Evolutionary conservation across 2,329 filamentous ascomycete species (phyloP), one percentile per base, ranked within the genome.

Genomic region (Rachicladosporium sp.): DNA sequence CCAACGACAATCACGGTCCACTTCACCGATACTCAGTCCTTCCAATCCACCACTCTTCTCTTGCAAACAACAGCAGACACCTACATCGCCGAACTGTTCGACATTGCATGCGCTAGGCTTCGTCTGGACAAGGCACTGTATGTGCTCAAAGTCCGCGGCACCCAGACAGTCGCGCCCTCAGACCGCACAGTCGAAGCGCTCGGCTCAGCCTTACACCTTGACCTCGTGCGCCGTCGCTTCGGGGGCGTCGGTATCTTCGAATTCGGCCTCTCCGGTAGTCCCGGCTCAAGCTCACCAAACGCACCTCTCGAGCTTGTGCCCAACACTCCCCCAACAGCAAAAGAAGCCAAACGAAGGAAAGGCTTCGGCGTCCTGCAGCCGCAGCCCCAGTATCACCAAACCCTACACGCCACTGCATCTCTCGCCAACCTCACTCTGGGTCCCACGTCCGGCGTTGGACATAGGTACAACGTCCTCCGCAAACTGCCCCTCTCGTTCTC

Each of bases 401-500:
- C 40, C 10, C 11, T 42, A n/a, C 39, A 41, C 31, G 12, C 40
- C 2, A 29, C 40, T 4, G 21, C 36, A 11, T 42, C 40, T 2
- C 31, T 42, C 11, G 38, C 38, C 34, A 38, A 38, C 7, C 35
- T 42, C n/a, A 33, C 35, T 3, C 23, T 27, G 8, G 23, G 23
- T 7, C 36, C 33, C 15, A 36, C 39, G 4, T 29, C 39, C 19
- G 37, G 36, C 35, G 31, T 35, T 8, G 39, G 39, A 8, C 27
- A 83, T 54, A 81, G 80, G 50, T 91, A 86, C 61, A 78, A 76
- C 9, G 84, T 93, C n/a, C 82, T 81, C 66, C 77, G 84, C 46
- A 85, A 87, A 60, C 82, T 88, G 59, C 79, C 82, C 7, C 85
- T 91, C 73, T 78, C 82, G 15, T 81, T 91, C 51, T 78, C 83